phyloP scores from a whole-genome alignment of 257 asterid genomes.

The Ilex asprella region DNA sequence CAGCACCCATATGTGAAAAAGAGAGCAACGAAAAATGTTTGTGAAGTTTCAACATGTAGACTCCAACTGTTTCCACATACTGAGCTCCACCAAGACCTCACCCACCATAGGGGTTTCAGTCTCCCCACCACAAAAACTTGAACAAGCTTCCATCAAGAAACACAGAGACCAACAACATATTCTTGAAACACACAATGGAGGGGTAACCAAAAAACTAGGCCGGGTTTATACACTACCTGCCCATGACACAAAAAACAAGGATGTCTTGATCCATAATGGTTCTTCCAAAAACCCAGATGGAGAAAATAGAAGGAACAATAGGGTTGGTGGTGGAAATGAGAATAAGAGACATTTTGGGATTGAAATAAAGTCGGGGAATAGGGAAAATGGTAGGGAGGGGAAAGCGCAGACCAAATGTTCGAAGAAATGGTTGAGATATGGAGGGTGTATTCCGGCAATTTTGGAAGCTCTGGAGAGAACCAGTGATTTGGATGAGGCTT shows the following conservation, averaged over 20 bases:
- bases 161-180: constrained; percentile 26
- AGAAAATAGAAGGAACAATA: not conserved
- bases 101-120: constrained; percentile 32
- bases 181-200: constrained; percentile 14
- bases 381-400: constrained; percentile 18
- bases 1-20: too few relatives aligned
- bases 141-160: constrained; percentile 15
- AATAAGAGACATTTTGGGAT: constrained; percentile 9
- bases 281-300: constrained; percentile 10
- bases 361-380: constrained; percentile 2
- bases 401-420: constrained; percentile 51
- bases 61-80: constrained; percentile 37
- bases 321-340: not conserved
- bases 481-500: constrained; percentile 63
- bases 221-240: constrained; percentile 5
- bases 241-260: constrained; percentile 11
- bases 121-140: constrained; percentile 32
- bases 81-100: constrained; percentile 25
- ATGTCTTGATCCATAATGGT: constrained; percentile 17
- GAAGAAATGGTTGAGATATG: constrained; percentile 79
- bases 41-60: constrained; percentile 54
- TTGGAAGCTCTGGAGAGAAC: constrained; percentile 52
- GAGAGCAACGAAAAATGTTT: constrained; percentile 28
- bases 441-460: constrained; percentile 74
- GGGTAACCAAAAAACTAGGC: constrained; percentile 7